Evolutionary conservation across 306 rosid genomes (phyloP).

Genomic region (Purshia tridentata): DNA sequence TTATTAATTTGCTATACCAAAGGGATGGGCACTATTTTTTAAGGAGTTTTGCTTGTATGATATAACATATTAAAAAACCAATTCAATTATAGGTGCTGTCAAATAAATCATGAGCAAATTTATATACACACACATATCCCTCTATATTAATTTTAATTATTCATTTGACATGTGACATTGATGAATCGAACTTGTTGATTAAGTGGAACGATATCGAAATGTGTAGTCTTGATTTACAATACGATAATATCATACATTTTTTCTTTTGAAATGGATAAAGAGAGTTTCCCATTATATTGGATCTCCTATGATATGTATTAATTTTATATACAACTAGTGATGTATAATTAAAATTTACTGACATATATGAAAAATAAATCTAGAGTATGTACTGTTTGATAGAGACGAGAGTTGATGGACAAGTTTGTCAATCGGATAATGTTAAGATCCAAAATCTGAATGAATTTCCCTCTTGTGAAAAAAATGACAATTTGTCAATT

Average conservation of each 20-base stretch:
- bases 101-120: too few species aligned
- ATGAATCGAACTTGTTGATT: too few species aligned
- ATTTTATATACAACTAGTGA: conserved; percentile 3
- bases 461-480: conserved; percentile 2
- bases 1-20: too few species aligned
- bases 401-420: background rate
- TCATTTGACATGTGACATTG: too few species aligned
- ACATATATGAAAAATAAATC: background rate
- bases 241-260: background rate
- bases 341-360: conserved; percentile 1
- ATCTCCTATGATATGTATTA: conserved; percentile 1
- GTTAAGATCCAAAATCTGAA: background rate
- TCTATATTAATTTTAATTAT: too few species aligned
- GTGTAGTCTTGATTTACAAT: background rate
- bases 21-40: background rate
- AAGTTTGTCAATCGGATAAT: background rate
- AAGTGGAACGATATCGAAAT: too few species aligned
- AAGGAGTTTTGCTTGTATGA: background rate
- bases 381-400: background rate
- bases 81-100: too few species aligned
- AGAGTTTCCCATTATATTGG: background rate
- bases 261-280: too few species aligned
- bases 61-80: background rate
- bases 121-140: too few species aligned
- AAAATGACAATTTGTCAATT: conserved; percentile 35